Base-by-base conservation (phyloP, 176 grass and related monocot genomes). In the Stipa capillata region DNA sequence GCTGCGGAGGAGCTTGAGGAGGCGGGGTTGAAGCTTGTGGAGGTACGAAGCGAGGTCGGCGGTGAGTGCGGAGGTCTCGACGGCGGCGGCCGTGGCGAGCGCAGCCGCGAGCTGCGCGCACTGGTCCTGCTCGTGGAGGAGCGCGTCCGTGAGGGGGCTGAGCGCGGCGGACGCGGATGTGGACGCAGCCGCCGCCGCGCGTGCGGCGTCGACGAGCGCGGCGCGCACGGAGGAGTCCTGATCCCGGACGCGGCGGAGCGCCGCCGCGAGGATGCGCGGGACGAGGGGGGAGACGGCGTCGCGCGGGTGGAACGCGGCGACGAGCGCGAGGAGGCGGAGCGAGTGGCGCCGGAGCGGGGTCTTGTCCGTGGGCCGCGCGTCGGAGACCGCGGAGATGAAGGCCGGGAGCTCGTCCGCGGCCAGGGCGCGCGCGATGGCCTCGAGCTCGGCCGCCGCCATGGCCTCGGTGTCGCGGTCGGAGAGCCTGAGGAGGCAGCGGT, bases 81-180 rank as follows among this genome's bases (percentile, higher is more conserved):
- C 47, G 16, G 92, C 96, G 8, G 96, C 92, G 37, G 88, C 96
- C 24, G 93, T 78, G 82, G 83, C 93, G 64, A 93, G 96, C 16
- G 96, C 90, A 12, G 90, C 84, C 5, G 96, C 76, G 37, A 91
- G 78, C 86, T 99, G 96, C 18, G 90, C 90, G 86, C 90, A 90
- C 71, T 95, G 92, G 68, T 99, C 96, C 90, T 99, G 96, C 85
- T 99, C 92, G 90, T 99, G 96, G 14, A 99, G 79, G 59, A 99
- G 87, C 24, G 96, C 88, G 70, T 99, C 96, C 23, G 75, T 69
- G 35, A 99, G 73, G 1, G 96, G 90, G 6, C 74, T 85, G 18
- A 99, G 87, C 55, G 90, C 55, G 57, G 73, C 37, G 67, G 85
- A 25, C 9, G 74, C 52, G 11, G 83, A 88, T 2, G 73, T 27